Evolutionary conservation across 192 early-diverging fungal genomes (phyloP), one percentile per base, ranked within the genome.

Genomic region (Backusella parvicylindrica): DNA sequence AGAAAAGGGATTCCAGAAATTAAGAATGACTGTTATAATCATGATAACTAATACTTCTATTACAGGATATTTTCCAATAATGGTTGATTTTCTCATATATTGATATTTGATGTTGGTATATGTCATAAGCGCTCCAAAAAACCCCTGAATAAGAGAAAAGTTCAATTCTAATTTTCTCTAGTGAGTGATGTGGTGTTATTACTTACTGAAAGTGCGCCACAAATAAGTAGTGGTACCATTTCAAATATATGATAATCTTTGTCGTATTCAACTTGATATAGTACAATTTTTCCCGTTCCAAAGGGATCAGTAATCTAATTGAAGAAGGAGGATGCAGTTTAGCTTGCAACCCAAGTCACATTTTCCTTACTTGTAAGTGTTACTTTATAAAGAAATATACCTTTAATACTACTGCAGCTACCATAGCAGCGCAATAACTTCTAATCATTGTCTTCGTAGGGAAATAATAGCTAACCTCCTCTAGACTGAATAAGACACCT

Each of bases 371-470:
- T 37, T 28, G 23, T 8, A n/a, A n/a, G 47, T 37, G 16, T 8
- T n/a, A 60, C 21, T 60, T 60, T 60, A 60, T 23, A 60, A 60
- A 60, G 23, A 60, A 28, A 26, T 3, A 21, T 76, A 86, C 91
- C 79, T 96, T 93, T 15, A 97, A 84, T n/a, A 91, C 91, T 28
- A 96, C 89, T 8, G 94, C 93, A 16, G 95, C 93, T 1, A 94
- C 93, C 56, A 96, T 89, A 41, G 98, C 96, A 79, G 95, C 97
- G 83, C 98, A 98, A 81, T 93, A 94, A 64, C 93, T 94, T 67
- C 95, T 89, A 84, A 95, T 91, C 93, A 99, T 94, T 3, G 96
- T 97, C 70, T 96, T 95, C 13, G 93, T 88, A 18, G 98, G 95
- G 74, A 98, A 96, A 70, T 92, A 95, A 75, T 96, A 97, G 47